Conservation (phyloP, 164 flowering plant genomes). For the Umbilicus rupestris region DNA sequence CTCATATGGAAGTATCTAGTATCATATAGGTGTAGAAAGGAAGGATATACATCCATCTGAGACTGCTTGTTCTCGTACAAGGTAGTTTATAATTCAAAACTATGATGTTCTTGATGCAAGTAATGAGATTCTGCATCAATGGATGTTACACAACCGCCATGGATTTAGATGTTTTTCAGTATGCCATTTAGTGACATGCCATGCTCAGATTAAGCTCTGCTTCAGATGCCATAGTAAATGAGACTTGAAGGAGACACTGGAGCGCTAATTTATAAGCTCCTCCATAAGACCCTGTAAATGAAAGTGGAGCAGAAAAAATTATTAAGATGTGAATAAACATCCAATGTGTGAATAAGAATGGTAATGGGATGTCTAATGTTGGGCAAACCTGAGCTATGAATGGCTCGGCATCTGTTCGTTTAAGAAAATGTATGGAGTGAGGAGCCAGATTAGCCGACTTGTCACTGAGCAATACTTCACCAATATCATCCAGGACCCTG, state of each 20-base stretch:
- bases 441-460: constrained; percentile 58
- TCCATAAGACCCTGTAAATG: constrained; percentile 70
- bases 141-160: background rate
- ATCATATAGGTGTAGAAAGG: too few relatives aligned
- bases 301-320: background rate
- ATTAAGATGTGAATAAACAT: background rate
- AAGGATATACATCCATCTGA: too few relatives aligned
- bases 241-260: background rate
- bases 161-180: background rate
- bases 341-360: background rate
- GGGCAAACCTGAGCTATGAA: constrained; percentile 54
- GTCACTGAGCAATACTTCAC: constrained; percentile 57
- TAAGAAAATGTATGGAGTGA: constrained; percentile 81
- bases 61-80: too few relatives aligned
- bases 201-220: background rate
- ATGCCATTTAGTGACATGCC: background rate
- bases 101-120: too few relatives aligned
- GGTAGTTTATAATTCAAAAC: too few relatives aligned
- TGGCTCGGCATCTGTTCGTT: constrained; percentile 88
- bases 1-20: too few relatives aligned
- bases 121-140: background rate
- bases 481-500: constrained; percentile 84
- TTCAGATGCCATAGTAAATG: too few relatives aligned
- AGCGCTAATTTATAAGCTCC: constrained; percentile 51
- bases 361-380: background rate